A percentile compares a stretch with the other conserved stretches of the same genome.
Evolutionary conservation across 306 rosid species (phyloP).

Genomic region (Echinosophora koreensis): DNA sequence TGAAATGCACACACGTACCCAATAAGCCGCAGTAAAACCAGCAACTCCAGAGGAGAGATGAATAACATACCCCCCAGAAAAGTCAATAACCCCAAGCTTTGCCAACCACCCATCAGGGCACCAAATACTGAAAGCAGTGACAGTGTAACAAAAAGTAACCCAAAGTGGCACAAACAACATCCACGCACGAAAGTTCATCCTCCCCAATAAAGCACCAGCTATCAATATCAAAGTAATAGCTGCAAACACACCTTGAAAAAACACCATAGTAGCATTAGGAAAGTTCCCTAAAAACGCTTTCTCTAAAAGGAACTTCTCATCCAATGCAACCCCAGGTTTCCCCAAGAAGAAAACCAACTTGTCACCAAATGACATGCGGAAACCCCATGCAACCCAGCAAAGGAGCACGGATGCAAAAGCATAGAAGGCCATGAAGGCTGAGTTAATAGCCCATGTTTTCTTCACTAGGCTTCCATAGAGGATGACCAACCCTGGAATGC

Average conservation of each 20-base stretch:
- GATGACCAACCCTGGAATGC: slow-evolving; percentile 61
- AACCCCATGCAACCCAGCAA: slow-evolving; percentile 63
- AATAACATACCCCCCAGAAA: slow-evolving; percentile 60
- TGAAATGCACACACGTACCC: slow-evolving; percentile 34
- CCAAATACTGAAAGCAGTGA: slow-evolving; percentile 64
- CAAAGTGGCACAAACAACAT: slow-evolving; percentile 67
- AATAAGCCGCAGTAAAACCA: slow-evolving; percentile 62
- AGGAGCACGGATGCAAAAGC: slow-evolving; percentile 56
- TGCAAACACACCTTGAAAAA: slow-evolving; percentile 60
- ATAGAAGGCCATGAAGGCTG: slow-evolving; percentile 63
- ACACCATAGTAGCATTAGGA: slow-evolving; percentile 62
- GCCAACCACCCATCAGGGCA: slow-evolving; percentile 61
- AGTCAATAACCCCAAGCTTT: slow-evolving; percentile 60
- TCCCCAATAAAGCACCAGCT: slow-evolving; percentile 60
- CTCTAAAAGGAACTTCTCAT: slow-evolving; percentile 51
- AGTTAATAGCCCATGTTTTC: slow-evolving; percentile 64
- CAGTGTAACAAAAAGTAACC: slow-evolving; percentile 55
- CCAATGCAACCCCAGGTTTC: slow-evolving; percentile 54
- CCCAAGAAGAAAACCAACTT: slow-evolving; percentile 52
- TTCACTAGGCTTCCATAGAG: slow-evolving; percentile 56
- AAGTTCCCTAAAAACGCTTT: slow-evolving; percentile 55
- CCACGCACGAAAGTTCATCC: slow-evolving; percentile 67
- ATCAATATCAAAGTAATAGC: slow-evolving; percentile 57
- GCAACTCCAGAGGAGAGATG: slow-evolving; percentile 63
- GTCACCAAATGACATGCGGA: slow-evolving; percentile 58